Base-by-base conservation (phyloP, 2,329 filamentous ascomycete species). In the Sclerotinia glacialis region DNA sequence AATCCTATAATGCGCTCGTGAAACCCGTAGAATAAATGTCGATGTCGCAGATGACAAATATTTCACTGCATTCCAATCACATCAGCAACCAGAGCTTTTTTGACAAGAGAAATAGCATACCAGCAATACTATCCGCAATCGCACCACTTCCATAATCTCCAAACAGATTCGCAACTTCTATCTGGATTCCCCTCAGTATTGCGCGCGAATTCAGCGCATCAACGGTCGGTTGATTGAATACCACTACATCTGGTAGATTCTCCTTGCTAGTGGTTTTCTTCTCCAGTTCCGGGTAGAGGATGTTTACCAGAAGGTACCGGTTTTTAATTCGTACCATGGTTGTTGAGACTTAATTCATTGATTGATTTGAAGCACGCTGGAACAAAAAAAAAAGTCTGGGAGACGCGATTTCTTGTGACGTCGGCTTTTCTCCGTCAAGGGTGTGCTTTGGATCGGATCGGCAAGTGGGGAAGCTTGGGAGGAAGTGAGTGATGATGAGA, bases 261-360 rank as follows among this genome's bases (percentile, higher is more conserved):
- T 76, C 60, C 67, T 77, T 78, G 68, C 73, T 67, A 31, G 73
- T 68, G n/a, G 64, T 55, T 56, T 65, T 50, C 26, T 71, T 70
- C 71, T 56, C 75, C 69, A 68, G 73, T 74, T 87, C 83, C 0
- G 93, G 92, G 74, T 97, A 97, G 56, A 98, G 83, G 71, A 98
- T 93, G 76, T 96, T 92, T 69, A 98, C 86, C n/a, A 98, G 87
- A 23, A 99, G 85, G 78, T 99, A 99, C 74, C 95, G 89, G 78
- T 97, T 90, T 79, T 99, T 99, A 72, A 98, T 86, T 76, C 95
- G 92, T 68, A 99, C 95, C 95, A 99, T 97, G 52, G 42, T 49
- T 31, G 37, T 55, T 37, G 44, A 40, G n/a, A 1, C 14, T 37
- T 40, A 21, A 31, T 46, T 26, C 14, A 12, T n/a, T n/a, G 16